Base-by-base conservation (phyloP, 1,284 basidiomycete genomes). In the Phellinidium pouzarii region DNA sequence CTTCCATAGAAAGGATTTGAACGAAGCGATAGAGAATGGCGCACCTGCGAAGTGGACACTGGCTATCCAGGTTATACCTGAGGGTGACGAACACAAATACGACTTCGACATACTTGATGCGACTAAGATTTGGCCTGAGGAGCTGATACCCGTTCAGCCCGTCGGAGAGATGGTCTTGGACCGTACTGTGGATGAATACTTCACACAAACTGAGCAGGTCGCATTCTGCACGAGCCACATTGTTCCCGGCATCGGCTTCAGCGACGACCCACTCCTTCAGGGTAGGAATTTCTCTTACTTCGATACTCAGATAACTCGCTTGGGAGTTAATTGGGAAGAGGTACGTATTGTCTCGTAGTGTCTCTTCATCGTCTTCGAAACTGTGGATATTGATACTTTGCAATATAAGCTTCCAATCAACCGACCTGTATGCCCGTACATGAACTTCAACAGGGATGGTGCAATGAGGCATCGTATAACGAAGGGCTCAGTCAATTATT, bases 21-120 rank as follows among this genome's bases (percentile, higher is more conserved):
- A 79, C 54, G 86, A 90, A 60, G 87, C 89, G 3, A 91, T 93
- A 55, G 71, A 79, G 34, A 76, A 71, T 26, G 87, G 84, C 1
- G 72, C 74, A 0, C 82, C 73, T 60, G 80, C 89, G 5, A 84
- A 78, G 61, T 94, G 85, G 84, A 84, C 78, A 51, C 75, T 94
- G 45, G 84, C 77, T 29, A 82, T 93, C 11, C 91, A 94, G 65
- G 72, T 80, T 42, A 80, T 94, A 47, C 71, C 79, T 3, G 76
- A 84, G 61, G 70, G 73, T 23, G 69, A 76, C 23, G 84, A 91
- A 66, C 78, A 91, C 62, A 73, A 78, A 11, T 87, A 89, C 50
- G 81, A 87, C 44, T 94, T 92, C 64, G 89, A 92, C 59, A 80
- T 91, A 43, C 77, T 93, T 52, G 91, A 93, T 63, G 80, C 87